Percentiles rank a stretch among this genome's conserved stretches.
Evolutionary conservation across 2,329 filamentous ascomycete species (phyloP).

Genomic region (Fusarium virguliforme): DNA sequence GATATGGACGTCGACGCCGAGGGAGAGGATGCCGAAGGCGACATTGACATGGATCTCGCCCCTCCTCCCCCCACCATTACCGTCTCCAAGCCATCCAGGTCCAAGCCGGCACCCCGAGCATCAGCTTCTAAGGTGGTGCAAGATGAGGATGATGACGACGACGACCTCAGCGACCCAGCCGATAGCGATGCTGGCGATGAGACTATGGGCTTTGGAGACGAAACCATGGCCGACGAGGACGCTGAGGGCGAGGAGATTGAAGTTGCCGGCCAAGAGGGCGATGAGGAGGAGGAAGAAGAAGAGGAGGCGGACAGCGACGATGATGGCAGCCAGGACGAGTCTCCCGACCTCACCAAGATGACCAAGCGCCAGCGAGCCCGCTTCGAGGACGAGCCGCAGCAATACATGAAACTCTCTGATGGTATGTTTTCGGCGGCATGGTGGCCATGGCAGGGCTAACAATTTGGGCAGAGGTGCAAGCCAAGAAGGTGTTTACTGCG

Average conservation of each 20-base stretch:
- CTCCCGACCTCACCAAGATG: conserved; percentile 72
- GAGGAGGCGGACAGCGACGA: conserved; percentile 64
- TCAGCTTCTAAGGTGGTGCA: conserved; percentile 55
- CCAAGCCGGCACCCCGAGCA: conserved; percentile 56
- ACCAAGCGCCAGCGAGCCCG: conserved; percentile 73
- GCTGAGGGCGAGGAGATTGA: conserved; percentile 65
- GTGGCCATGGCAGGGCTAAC: conserved; percentile 25
- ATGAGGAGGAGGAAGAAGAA: conserved; percentile 62
- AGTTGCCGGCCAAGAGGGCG: conserved; percentile 60
- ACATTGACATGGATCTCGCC: conserved; percentile 64
- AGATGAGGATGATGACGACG: conserved; percentile 66
- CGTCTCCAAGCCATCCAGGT: conserved; percentile 63
- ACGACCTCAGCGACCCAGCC: conserved; percentile 69
- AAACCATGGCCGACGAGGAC: conserved; percentile 65
- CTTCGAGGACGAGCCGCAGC: conserved; percentile 70
- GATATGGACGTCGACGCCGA: conserved; percentile 61
- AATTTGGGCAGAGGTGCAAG: conserved; percentile 70
- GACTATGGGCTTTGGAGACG: conserved; percentile 60
- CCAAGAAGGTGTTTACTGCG: conserved; percentile 74
- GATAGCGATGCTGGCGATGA: conserved; percentile 65
- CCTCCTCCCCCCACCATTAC: conserved; percentile 63
- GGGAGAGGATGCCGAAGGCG: conserved; percentile 62
- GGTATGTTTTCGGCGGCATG: conserved; percentile 59
- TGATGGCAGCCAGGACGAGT: conserved; percentile 64
- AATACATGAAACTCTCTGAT: conserved; percentile 74